Evolutionary conservation across 768 basidiomycete genomes (phyloP).

Genomic region (Leccinellum rugosiceps): DNA sequence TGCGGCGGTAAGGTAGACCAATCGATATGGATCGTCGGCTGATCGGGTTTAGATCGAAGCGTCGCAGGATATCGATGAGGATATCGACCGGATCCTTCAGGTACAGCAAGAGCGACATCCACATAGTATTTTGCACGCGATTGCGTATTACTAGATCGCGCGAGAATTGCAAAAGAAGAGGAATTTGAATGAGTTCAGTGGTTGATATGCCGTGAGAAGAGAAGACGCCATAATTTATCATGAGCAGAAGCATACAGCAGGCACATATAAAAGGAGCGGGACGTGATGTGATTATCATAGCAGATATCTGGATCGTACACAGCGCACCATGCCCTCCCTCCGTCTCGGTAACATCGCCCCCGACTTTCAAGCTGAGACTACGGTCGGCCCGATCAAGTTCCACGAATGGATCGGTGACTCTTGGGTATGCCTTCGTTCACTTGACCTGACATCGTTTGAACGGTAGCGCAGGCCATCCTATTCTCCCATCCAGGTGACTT

Average conservation of each 20-base stretch:
- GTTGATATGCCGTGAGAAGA: constrained; percentile 52
- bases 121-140: constrained; percentile 86
- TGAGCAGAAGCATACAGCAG: not conserved
- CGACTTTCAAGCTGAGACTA: constrained; percentile 89
- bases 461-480: constrained; percentile 61
- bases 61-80: constrained; percentile 84
- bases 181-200: not conserved
- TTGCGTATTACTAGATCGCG: constrained; percentile 75
- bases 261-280: constrained; percentile 6
- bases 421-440: constrained; percentile 56
- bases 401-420: constrained; percentile 89
- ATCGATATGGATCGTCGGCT: constrained; percentile 5
- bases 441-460: not conserved
- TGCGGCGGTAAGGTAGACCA: constrained; percentile 61
- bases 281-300: constrained; percentile 5
- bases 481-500: constrained; percentile 96
- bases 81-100: constrained; percentile 84
- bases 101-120: constrained; percentile 87
- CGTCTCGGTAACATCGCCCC: constrained; percentile 88
- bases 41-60: constrained; percentile 67
- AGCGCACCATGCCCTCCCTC: constrained; percentile 44
- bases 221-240: constrained; percentile 51
- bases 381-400: constrained; percentile 82
- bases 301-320: not conserved
- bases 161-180: constrained; percentile 12